A percentile compares a stretch with the other conserved stretches of the same genome.
Evolutionary conservation across 805 yeast species (phyloP).

Genomic region (Suhomyces emberorum): DNA sequence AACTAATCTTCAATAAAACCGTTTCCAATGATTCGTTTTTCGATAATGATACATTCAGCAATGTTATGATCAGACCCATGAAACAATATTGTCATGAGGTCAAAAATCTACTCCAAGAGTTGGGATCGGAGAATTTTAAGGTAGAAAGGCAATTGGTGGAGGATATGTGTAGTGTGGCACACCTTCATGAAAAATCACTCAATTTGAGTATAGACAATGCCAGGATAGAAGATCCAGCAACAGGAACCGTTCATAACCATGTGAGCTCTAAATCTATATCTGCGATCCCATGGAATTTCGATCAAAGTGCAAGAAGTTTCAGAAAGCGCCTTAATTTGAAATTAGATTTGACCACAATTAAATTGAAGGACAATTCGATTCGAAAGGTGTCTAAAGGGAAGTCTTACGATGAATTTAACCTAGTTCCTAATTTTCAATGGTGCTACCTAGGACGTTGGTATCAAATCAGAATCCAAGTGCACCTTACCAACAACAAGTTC

Average conservation of each 20-base stretch:
- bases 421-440: constrained; percentile 39
- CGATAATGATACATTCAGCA: constrained; percentile 23
- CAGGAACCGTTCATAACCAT: constrained; percentile 5
- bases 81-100: constrained; percentile 18
- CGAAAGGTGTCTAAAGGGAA: background rate
- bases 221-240: background rate
- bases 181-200: constrained; percentile 23
- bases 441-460: constrained; percentile 33
- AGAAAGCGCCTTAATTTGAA: constrained; percentile 12
- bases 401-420: constrained; percentile 22
- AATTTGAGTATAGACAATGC: constrained; percentile 18
- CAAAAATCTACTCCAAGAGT: constrained; percentile 12
- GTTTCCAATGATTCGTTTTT: constrained; percentile 6
- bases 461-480: constrained; percentile 22
- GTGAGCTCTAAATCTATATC: background rate
- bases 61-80: constrained; percentile 22
- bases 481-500: constrained; percentile 18
- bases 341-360: constrained; percentile 13
- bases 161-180: constrained; percentile 28
- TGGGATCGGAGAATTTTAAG: constrained; percentile 25
- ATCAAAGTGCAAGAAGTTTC: constrained; percentile 2
- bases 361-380: background rate
- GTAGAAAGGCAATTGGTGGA: constrained; percentile 28
- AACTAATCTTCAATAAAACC: constrained; percentile 24
- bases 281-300: constrained; percentile 10